Percentiles rank a stretch among this genome's conserved stretches.
These are phyloP conservation scores for Puccinia polysora DNA, from an alignment of 1,284 basidiomycete genomes.

Conservation along the genomic window DNA sequence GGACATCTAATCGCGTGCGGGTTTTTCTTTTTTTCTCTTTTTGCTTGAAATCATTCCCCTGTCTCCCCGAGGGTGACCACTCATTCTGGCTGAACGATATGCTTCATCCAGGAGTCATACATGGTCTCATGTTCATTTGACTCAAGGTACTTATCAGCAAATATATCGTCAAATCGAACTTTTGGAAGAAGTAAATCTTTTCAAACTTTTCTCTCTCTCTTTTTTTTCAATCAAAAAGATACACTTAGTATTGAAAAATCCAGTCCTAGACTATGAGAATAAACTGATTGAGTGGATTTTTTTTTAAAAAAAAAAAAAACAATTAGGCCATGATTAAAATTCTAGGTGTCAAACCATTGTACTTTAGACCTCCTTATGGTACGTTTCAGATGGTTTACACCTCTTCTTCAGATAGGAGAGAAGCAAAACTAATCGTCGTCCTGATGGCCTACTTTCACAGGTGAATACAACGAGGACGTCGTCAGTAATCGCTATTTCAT, in stretches of 20 bases:
- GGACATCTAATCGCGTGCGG: constrained; percentile 51
- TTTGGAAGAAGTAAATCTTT: constrained; percentile 26
- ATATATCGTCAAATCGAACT: constrained; percentile 47
- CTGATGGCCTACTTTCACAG: too few species aligned
- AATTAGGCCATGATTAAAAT: constrained; percentile 50
- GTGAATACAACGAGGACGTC: constrained; percentile 44
- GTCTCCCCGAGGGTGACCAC: too few species aligned
- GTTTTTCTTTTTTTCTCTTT: not conserved
- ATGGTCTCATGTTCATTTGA: constrained; percentile 49
- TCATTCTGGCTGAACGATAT: not conserved
- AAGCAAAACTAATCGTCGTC: not conserved
- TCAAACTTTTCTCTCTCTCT: not conserved
- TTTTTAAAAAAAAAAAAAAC: not conserved
- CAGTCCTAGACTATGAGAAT: too few species aligned
- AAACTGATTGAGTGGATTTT: too few species aligned
- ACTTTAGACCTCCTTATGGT: constrained; percentile 47
- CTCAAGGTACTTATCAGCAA: constrained; percentile 45
- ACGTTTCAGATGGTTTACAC: too few species aligned
- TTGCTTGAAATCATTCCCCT: not conserved
- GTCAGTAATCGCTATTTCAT: too few species aligned
- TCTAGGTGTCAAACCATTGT: constrained; percentile 49
- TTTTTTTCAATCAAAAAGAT: not conserved
- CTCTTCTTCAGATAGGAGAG: too few species aligned
- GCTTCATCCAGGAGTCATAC: constrained; percentile 45
- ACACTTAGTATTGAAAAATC: too few species aligned